Percentiles rank a stretch among this genome's conserved stretches.
phyloP scores from a whole-genome alignment of 2,329 filamentous ascomycete genomes.

The Ophiostoma pallidulum region DNA sequence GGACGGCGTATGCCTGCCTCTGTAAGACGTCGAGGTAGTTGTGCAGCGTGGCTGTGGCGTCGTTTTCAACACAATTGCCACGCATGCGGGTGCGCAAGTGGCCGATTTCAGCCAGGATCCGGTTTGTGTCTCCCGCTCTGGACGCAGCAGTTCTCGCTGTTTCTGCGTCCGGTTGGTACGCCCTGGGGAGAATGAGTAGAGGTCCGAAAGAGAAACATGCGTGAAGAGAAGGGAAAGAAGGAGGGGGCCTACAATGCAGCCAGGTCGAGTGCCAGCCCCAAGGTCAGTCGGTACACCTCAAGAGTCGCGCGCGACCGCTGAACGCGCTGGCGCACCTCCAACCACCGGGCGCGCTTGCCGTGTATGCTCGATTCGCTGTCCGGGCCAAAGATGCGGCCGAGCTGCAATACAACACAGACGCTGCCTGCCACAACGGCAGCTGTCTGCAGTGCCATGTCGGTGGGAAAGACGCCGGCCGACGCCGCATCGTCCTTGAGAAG shows the following conservation, averaged over 20 bases:
- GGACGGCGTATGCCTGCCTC: slow-evolving; percentile 39
- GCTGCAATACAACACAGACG: slow-evolving; percentile 26
- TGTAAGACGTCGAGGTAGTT: slow-evolving; percentile 62
- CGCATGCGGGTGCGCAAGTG: slow-evolving; percentile 24
- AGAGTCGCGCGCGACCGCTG: slow-evolving; percentile 25
- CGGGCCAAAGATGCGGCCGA: slow-evolving; percentile 25
- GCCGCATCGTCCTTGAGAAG: slow-evolving; percentile 31
- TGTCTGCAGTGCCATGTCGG: slow-evolving; percentile 27
- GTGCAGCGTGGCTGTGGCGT: slow-evolving; percentile 60
- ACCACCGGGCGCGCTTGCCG: slow-evolving; percentile 31
- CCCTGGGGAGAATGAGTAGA: neutral
- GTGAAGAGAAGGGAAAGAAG: neutral
- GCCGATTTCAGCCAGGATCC: slow-evolving; percentile 27
- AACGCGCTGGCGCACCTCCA: slow-evolving; percentile 25
- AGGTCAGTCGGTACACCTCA: slow-evolving; percentile 29
- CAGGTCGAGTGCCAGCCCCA: slow-evolving; percentile 33
- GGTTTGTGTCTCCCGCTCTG: slow-evolving; percentile 27
- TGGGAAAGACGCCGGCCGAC: slow-evolving; percentile 23
- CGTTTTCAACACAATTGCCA: slow-evolving; percentile 49
- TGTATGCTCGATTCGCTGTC: slow-evolving; percentile 15
- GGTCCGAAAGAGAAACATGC: neutral
- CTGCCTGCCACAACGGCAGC: slow-evolving; percentile 29
- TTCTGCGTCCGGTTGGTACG: too few species aligned
- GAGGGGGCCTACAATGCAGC: slow-evolving; percentile 25
- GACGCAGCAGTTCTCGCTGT: too few species aligned